These are phyloP conservation scores for Bipolaris sorokiniana DNA, from an alignment of 2,329 filamentous ascomycete species.

Conservation along the genomic window DNA sequence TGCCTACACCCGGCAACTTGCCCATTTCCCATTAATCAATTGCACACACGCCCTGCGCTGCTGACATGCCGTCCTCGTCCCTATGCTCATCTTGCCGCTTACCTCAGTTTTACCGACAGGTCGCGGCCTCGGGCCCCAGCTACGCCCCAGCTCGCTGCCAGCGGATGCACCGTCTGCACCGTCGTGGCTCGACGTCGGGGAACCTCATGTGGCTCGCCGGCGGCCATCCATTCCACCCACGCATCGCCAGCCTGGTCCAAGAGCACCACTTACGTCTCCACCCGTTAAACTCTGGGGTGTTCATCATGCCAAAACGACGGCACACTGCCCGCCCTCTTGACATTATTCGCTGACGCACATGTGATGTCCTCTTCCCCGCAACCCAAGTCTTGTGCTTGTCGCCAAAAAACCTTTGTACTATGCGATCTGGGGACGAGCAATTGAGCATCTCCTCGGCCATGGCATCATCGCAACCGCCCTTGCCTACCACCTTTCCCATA, in stretches of 20 bases:
- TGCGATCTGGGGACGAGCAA: conserved; percentile 18
- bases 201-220: conserved; percentile 24
- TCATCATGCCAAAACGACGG: conserved; percentile 16
- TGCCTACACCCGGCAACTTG: neutral
- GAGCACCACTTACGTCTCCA: conserved; percentile 15
- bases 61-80: neutral
- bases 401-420: conserved; percentile 14
- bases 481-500: no score
- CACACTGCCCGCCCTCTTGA: conserved; percentile 19
- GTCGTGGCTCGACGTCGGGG: conserved; percentile 16
- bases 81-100: neutral
- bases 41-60: neutral
- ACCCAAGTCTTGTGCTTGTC: conserved; percentile 28
- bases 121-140: neutral
- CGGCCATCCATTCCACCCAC: conserved; percentile 21
- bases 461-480: conserved; percentile 5
- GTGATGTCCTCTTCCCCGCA: conserved; percentile 36
- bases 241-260: conserved; percentile 13
- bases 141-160: conserved; percentile 6
- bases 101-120: conserved; percentile 4
- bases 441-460: conserved; percentile 43
- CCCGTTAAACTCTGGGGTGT: conserved; percentile 29
- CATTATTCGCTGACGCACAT: conserved; percentile 23
- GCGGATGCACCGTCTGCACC: conserved; percentile 5
- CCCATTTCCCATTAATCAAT: no score